These are phyloP conservation scores for Microcera coccophila DNA, from an alignment of 2,329 filamentous ascomycete genomes.

Conservation along the genomic window DNA sequence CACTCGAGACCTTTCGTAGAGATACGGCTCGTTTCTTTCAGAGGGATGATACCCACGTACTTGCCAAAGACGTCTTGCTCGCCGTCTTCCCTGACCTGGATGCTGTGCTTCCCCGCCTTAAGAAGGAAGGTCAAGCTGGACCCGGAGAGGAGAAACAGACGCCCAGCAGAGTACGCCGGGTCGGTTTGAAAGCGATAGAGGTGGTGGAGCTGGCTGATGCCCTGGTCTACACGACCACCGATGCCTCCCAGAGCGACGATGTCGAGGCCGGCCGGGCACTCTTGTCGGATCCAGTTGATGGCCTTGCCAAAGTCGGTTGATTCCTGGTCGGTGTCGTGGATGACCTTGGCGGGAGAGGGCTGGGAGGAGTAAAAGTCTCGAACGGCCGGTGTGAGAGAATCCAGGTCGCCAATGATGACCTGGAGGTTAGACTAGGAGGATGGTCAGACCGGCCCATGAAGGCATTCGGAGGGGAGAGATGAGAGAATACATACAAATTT, in stretches of 20 bases:
- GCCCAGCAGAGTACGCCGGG: conserved; percentile 47
- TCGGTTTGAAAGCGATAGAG: conserved; percentile 62
- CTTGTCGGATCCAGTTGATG: conserved; percentile 53
- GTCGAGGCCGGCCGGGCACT: conserved; percentile 42
- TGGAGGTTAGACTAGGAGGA: conserved; percentile 54
- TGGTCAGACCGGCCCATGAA: conserved; percentile 1
- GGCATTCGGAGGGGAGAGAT: neutral
- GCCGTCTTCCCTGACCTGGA: conserved; percentile 57
- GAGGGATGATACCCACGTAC: conserved; percentile 80
- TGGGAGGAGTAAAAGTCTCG: conserved; percentile 62
- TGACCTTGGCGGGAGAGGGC: conserved; percentile 51
- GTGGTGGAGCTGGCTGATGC: conserved; percentile 82
- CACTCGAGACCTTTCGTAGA: conserved; percentile 80
- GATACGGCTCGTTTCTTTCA: conserved; percentile 75
- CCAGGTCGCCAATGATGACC: conserved; percentile 83
- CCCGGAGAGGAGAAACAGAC: conserved; percentile 75
- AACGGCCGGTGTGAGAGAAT: conserved; percentile 67
- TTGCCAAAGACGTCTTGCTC: conserved; percentile 60
- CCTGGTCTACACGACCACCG: conserved; percentile 89
- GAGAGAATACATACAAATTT: conserved; percentile 40
- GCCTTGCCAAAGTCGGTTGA: conserved; percentile 91
- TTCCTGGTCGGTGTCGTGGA: conserved; percentile 74
- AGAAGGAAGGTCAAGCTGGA: conserved; percentile 80
- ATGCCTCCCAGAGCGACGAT: conserved; percentile 82
- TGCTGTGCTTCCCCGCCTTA: conserved; percentile 61